These are phyloP conservation scores for Hypoxylon sp. DNA, from an alignment of 2,329 filamentous ascomycete species.

Conservation along the genomic window DNA sequence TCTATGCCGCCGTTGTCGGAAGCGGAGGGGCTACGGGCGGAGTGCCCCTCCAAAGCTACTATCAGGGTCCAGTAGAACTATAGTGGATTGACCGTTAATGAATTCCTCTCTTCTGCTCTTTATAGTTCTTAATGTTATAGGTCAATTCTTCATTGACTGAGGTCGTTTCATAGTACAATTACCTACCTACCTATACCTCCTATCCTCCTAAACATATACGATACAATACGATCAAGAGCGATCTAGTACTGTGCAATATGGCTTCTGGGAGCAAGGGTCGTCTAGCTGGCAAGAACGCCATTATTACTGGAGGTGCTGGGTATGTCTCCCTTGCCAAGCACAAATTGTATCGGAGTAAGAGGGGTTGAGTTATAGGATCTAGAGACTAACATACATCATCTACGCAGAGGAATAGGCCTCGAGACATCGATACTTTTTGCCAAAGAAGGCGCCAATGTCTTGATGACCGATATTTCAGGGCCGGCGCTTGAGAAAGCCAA, in stretches of 20 bases:
- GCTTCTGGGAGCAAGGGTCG: conserved; percentile 60
- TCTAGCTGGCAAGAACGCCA: conserved; percentile 72
- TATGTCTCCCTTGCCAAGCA: conserved; percentile 63
- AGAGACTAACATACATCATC: conserved; percentile 28
- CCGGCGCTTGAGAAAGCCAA: conserved; percentile 83
- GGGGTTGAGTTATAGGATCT: background rate
- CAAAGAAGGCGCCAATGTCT: conserved; percentile 86
- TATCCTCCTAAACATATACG: background rate
- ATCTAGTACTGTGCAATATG: conserved; percentile 47
- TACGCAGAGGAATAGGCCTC: conserved; percentile 85
- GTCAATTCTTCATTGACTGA: background rate
- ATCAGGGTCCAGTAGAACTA: conserved; percentile 2
- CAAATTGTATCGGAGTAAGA: conserved; percentile 5
- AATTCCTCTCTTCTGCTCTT: background rate
- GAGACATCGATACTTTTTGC: conserved; percentile 93
- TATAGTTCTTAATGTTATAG: background rate
- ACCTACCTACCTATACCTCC: background rate
- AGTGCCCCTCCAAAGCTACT: conserved; percentile 30
- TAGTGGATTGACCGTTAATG: background rate
- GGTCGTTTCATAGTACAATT: background rate
- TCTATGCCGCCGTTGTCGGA: conserved; percentile 40
- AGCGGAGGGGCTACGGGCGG: conserved; percentile 27
- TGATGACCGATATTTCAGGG: conserved; percentile 88
- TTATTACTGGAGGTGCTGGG: conserved; percentile 90
- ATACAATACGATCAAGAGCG: background rate